Base-by-base conservation (phyloP, 768 basidiomycete species). In the Cubamyces lactineus region DNA sequence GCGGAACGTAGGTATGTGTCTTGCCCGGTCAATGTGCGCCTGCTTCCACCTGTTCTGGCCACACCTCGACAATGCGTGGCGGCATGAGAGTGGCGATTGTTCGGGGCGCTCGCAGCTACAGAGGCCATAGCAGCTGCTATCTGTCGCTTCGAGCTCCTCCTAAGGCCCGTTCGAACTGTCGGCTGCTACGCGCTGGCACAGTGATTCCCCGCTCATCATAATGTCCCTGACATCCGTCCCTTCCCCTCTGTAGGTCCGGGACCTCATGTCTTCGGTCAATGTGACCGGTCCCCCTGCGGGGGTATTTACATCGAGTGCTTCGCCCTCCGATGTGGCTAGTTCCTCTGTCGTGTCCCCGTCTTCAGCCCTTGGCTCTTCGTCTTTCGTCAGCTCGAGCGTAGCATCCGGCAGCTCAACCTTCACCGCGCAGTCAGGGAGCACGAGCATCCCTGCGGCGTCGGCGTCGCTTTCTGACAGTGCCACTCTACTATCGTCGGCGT, bases 31-130 rank as follows among this genome's bases (percentile, higher is more conserved):
- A 15, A 41, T 17, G 26, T 41, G 19, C n/a, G 17, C 11, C 15
- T 7, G 13, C 24, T 40, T 28, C 21, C 23, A 30, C 38, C 8
- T 1, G 12, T 19, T 43, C 49, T 59, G 39, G 57, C 34, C 57
- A 50, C 19, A 51, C 49, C 57, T 43, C 17, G 41, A 43, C 15
- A 13, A 16, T 19, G n/a, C 12, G 41, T 11, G 19, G 16, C 15
- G 41, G n/a, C 17, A 57, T 48, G 48, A 26, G 21, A 39, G 26
- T 53, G 62, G 62, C 28, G 57, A 21, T 63, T 63, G 53, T 17
- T 53, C 57, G 61, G 49, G 51, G 46, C 52, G 62, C 62, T 58
- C 62, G 62, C 57, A 63, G 62, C 62, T 58, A 63, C 57, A 57
- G 61, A 57, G 62, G 62, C 40, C 34, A 28, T 63, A 58, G 52